These are phyloP conservation scores for Alternaria metachromatica DNA, from an alignment of 2,329 filamentous ascomycete species.

Conservation along the genomic window DNA sequence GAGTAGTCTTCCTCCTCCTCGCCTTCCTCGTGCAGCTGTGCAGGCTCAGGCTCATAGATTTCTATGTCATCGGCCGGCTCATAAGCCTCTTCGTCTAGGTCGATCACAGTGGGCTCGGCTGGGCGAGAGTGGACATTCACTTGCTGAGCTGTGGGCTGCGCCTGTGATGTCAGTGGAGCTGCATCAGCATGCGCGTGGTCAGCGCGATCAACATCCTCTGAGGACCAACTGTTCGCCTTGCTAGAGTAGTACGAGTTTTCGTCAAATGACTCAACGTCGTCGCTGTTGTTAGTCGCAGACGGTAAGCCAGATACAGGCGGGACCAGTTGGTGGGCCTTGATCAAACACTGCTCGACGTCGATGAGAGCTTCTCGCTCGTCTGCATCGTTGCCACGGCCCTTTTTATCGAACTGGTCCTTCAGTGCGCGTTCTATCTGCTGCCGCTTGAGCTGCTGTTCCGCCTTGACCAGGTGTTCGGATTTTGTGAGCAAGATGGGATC, in stretches of 20 bases:
- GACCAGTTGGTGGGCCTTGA: slow-evolving; percentile 73
- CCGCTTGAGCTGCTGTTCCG: slow-evolving; percentile 80
- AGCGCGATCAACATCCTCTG: slow-evolving; percentile 52
- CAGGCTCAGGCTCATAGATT: slow-evolving; percentile 45
- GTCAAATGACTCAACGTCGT: slow-evolving; percentile 83
- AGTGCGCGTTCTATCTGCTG: slow-evolving; percentile 80
- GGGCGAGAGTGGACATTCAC: slow-evolving; percentile 22
- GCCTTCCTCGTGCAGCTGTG: slow-evolving; percentile 35
- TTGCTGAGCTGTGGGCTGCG: slow-evolving; percentile 29
- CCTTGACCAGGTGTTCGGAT: slow-evolving; percentile 81
- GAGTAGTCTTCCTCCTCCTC: slow-evolving; percentile 53
- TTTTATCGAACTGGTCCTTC: slow-evolving; percentile 76
- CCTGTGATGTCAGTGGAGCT: slow-evolving; percentile 37
- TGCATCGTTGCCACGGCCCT: slow-evolving; percentile 57
- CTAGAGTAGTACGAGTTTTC: slow-evolving; percentile 97
- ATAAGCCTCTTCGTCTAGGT: slow-evolving; percentile 48
- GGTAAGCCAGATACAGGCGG: slow-evolving; percentile 68
- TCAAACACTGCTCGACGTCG: slow-evolving; percentile 52
- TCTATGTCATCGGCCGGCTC: slow-evolving; percentile 50
- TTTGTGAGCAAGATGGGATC: slow-evolving; percentile 86
- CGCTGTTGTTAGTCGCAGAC: slow-evolving; percentile 64
- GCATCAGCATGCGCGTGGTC: slow-evolving; percentile 39
- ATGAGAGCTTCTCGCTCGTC: slow-evolving; percentile 55
- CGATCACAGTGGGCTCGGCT: slow-evolving; percentile 38
- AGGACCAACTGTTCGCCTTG: slow-evolving; percentile 78